These are phyloP conservation scores for Phytophthora chlamydospora DNA, from an alignment of 352 stramenopile species.

Conservation along the genomic window DNA sequence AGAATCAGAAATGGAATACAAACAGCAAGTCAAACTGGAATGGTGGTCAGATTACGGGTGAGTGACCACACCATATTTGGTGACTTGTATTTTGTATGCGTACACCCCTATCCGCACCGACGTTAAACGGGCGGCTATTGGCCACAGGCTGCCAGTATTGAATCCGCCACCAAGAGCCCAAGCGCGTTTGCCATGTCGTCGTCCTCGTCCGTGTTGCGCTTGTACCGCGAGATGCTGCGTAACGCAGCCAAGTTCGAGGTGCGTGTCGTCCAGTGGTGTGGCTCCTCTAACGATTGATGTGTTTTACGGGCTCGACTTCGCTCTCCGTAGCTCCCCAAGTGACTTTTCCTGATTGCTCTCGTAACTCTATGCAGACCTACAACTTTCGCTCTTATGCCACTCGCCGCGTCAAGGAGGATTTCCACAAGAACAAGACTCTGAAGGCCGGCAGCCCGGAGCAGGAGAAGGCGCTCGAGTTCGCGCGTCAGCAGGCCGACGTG, in stretches of 20 bases:
- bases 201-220: slow-evolving; percentile 48
- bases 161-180: not conserved
- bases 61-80: too few relatives aligned
- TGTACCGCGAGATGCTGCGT: slow-evolving; percentile 69
- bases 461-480: slow-evolving; percentile 50
- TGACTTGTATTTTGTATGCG: too few relatives aligned
- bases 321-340: not conserved
- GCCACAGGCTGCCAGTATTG: slow-evolving; percentile 10
- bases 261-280: too few relatives aligned
- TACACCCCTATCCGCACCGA: too few relatives aligned
- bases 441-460: slow-evolving; percentile 52
- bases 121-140: slow-evolving; percentile 8
- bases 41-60: too few relatives aligned
- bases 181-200: slow-evolving; percentile 30
- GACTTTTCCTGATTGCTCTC: slow-evolving; percentile 15
- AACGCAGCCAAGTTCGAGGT: slow-evolving; percentile 58
- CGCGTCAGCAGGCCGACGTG: slow-evolving; percentile 53
- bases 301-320: not conserved
- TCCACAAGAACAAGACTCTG: slow-evolving; percentile 68
- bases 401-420: slow-evolving; percentile 76
- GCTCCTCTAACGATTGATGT: not conserved
- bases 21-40: too few relatives aligned
- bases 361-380: slow-evolving; percentile 51
- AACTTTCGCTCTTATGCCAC: slow-evolving; percentile 76
- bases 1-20: not conserved